These are phyloP conservation scores for Colletotrichum orbiculare DNA, from an alignment of 2,329 filamentous ascomycete species.

Conservation along the genomic window DNA sequence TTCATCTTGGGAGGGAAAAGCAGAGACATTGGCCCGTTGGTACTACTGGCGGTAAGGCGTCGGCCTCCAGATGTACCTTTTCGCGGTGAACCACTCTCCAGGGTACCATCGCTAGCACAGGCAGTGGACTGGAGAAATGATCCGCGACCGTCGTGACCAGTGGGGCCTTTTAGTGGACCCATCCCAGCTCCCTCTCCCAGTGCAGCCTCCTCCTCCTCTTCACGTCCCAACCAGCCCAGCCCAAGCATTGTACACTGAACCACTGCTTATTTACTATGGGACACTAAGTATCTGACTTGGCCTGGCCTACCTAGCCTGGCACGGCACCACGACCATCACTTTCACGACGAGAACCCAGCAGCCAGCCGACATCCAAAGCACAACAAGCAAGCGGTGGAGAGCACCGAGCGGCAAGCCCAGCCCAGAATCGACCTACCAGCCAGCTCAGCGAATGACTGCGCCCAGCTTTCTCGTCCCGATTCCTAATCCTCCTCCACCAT, in stretches of 20 bases:
- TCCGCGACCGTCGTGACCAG: conserved; percentile 27
- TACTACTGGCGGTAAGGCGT: conserved; percentile 18
- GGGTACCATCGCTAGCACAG: not conserved
- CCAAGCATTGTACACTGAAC: too few species aligned
- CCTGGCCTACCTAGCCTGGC: not conserved
- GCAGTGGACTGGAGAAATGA: conserved; percentile 29
- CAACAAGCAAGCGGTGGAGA: conserved; percentile 3
- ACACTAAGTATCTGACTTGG: too few species aligned
- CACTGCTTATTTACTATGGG: too few species aligned
- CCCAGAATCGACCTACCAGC: not conserved
- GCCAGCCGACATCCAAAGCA: conserved; percentile 18
- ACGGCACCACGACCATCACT: not conserved
- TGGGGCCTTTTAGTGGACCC: too few species aligned
- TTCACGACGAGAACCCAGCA: too few species aligned
- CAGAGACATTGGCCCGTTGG: conserved; percentile 12
- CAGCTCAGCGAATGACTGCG: conserved; percentile 27
- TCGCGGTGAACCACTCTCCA: not conserved
- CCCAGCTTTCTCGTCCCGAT: conserved; percentile 24
- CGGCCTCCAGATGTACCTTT: not conserved
- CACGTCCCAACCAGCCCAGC: not conserved
- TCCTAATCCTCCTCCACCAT: not conserved
- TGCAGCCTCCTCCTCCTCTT: not conserved
- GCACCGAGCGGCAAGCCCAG: conserved; percentile 1
- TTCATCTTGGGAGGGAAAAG: conserved; percentile 28
- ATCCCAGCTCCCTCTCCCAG: too few species aligned